phyloP scores from a whole-genome alignment of 139 green algal genomes.

The Chlorella sp. region DNA sequence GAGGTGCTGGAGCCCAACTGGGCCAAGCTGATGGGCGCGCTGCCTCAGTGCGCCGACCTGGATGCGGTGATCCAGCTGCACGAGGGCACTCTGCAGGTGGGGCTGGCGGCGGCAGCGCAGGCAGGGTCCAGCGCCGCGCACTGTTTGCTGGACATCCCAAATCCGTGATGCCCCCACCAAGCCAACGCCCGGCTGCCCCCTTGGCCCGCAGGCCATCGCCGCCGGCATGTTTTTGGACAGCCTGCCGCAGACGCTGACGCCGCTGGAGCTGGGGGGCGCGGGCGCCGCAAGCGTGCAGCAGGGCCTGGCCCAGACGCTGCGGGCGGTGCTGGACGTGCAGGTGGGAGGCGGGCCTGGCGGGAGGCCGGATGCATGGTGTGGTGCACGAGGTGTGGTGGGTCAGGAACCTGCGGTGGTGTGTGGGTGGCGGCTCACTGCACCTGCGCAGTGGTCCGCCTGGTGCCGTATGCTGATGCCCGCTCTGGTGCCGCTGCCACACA shows the following conservation, averaged over 20 bases:
- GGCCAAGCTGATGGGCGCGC: conserved; percentile 53
- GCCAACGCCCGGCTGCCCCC: too few species aligned
- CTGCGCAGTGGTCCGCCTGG: too few species aligned
- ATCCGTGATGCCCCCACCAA: too few species aligned
- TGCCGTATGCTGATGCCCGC: too few species aligned
- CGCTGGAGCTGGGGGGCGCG: conserved; percentile 3
- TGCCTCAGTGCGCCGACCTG: conserved; percentile 71
- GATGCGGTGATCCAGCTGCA: conserved; percentile 85
- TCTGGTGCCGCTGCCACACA: neutral
- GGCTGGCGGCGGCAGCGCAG: neutral
- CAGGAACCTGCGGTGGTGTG: neutral
- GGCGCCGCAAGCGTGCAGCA: conserved; percentile 40
- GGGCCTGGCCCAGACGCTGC: conserved; percentile 47
- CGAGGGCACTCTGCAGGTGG: conserved; percentile 66
- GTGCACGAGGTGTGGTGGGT: neutral
- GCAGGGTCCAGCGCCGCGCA: too few species aligned
- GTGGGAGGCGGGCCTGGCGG: neutral
- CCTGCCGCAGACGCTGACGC: conserved; percentile 35
- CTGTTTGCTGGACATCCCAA: too few species aligned
- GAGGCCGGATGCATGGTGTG: neutral
- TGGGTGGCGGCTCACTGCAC: neutral
- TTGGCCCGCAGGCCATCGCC: neutral
- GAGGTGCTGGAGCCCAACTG: conserved; percentile 82
- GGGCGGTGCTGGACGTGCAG: conserved; percentile 49
- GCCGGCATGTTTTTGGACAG: conserved; percentile 44